phyloP scores from a whole-genome alignment of 768 basidiomycete species.

The Suillus ampliporus region DNA sequence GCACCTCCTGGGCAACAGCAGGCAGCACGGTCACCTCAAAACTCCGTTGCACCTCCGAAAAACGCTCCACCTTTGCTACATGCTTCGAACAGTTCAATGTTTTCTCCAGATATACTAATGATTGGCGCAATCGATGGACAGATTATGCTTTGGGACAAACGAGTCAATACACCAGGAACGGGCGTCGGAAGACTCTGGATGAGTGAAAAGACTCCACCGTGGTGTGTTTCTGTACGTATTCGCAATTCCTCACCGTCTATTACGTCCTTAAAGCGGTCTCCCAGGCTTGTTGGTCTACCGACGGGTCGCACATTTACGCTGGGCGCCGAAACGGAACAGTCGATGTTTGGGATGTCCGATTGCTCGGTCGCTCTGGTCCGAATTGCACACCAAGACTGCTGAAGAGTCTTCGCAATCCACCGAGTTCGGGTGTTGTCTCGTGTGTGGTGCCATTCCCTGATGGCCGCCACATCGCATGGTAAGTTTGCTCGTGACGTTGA shows the following conservation, averaged over 20 bases:
- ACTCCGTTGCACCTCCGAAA: slow-evolving; percentile 62
- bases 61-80: slow-evolving; percentile 80
- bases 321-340: slow-evolving; percentile 90
- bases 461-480: slow-evolving; percentile 91
- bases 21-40: slow-evolving; percentile 33
- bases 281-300: slow-evolving; percentile 93
- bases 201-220: slow-evolving; percentile 92
- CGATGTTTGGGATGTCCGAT: slow-evolving; percentile 94
- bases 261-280: slow-evolving; percentile 13
- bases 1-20: slow-evolving; percentile 27
- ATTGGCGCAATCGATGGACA: slow-evolving; percentile 93
- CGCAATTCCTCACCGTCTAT: slow-evolving; percentile 5
- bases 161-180: slow-evolving; percentile 63
- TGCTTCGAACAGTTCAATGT: slow-evolving; percentile 58
- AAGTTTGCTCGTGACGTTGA: slow-evolving; percentile 35
- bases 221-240: slow-evolving; percentile 88
- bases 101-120: slow-evolving; percentile 85
- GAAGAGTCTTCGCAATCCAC: slow-evolving; percentile 84
- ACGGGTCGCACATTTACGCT: slow-evolving; percentile 88
- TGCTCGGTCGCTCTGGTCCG: slow-evolving; percentile 67
- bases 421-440: slow-evolving; percentile 89
- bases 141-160: slow-evolving; percentile 88
- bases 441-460: slow-evolving; percentile 93
- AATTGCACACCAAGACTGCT: slow-evolving; percentile 73
- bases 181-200: slow-evolving; percentile 88